Evolutionary conservation across 805 yeast genomes (phyloP).

Genomic region (Teunomyces gatunensis): DNA sequence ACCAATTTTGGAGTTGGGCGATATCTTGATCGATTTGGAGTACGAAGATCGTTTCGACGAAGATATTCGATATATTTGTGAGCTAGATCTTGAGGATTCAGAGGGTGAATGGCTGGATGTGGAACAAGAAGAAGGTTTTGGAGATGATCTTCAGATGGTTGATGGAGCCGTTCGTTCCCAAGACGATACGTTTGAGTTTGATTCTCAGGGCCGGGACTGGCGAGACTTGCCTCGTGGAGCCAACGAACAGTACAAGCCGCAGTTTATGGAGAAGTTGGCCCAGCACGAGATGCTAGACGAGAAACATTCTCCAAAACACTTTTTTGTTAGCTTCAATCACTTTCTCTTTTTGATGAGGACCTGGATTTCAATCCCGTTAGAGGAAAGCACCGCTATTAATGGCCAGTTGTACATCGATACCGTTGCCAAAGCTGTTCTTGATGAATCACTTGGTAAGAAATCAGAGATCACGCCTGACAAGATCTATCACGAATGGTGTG

Average conservation of each 20-base stretch:
- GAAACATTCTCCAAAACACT: too few relatives aligned
- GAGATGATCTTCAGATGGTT: slow-evolving; percentile 12
- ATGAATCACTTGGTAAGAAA: slow-evolving; percentile 23
- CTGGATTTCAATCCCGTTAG: too few relatives aligned
- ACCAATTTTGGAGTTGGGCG: slow-evolving; percentile 44
- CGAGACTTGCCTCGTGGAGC: slow-evolving; percentile 65
- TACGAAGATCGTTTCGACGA: slow-evolving; percentile 67
- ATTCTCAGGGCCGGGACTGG: slow-evolving; percentile 66
- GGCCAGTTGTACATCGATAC: slow-evolving; percentile 28
- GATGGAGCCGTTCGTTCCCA: slow-evolving; percentile 7
- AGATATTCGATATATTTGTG: slow-evolving; percentile 61
- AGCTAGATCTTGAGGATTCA: slow-evolving; percentile 46
- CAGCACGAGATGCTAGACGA: slow-evolving; percentile 15
- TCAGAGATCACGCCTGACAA: slow-evolving; percentile 45
- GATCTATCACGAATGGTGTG: slow-evolving; percentile 47
- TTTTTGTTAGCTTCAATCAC: too few relatives aligned
- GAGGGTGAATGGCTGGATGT: slow-evolving; percentile 19
- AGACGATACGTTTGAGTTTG: slow-evolving; percentile 32
- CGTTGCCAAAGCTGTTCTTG: slow-evolving; percentile 52
- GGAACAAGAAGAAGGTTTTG: slow-evolving; percentile 6
- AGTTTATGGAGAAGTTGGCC: slow-evolving; percentile 17
- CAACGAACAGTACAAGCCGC: slow-evolving; percentile 33
- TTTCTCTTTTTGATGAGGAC: too few relatives aligned
- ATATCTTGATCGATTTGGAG: slow-evolving; percentile 53
- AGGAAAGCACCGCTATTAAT: too few relatives aligned